Evolutionary conservation across 2,329 filamentous ascomycete genomes (phyloP), one percentile per base, ranked within the genome.

Genomic region (Parascedosporium putredinis): DNA sequence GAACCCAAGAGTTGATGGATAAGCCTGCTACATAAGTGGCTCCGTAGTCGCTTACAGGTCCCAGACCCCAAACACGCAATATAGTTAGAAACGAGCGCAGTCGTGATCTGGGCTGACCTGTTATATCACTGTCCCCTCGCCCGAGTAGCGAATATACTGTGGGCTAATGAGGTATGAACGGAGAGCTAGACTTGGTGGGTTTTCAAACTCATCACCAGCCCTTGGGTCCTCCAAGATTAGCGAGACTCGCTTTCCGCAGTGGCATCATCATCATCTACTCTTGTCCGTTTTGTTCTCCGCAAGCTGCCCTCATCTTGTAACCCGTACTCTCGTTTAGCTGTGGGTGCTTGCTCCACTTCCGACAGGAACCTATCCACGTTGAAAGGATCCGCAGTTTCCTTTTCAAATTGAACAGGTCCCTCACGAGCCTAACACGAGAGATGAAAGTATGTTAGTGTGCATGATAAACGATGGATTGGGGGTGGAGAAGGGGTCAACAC

Each of bases 341-440:
- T 70, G n/a, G 71, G 67, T 18, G 31, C 42, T 64, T 81, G 78
- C 65, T 72, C 81, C 59, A 75, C 89, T 64, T 96, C 89, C 31
- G 81, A 84, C 63, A 98, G 81, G 72, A 98, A 95, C 60, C 87
- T 86, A 62, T 95, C 89, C 57, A 97, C 93, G 46, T 94, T 90
- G 65, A 97, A 97, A 1, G 89, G 89, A 67, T 97, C 91, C 25
- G 68, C 69, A 1, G 69, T 77, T 49, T 96, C 91, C 67, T 91
- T 95, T 67, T 97, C 91, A 59, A 98, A 98, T 65, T 95, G 87
- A 24, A 98, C 93, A 0, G 93, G 93, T 4, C 93, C 93, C 59
- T 94, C 87, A 50, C 90, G 80, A 53, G 79, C 81, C 80, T 86
- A 57, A 48, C 44, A 47, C 47, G 44, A 34, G 27, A 10, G n/a